A percentile compares a stretch with the other conserved stretches of the same genome.
These are phyloP conservation scores for Chlamydomonas urium DNA, from an alignment of 139 green algal species.

Conservation along the genomic window DNA sequence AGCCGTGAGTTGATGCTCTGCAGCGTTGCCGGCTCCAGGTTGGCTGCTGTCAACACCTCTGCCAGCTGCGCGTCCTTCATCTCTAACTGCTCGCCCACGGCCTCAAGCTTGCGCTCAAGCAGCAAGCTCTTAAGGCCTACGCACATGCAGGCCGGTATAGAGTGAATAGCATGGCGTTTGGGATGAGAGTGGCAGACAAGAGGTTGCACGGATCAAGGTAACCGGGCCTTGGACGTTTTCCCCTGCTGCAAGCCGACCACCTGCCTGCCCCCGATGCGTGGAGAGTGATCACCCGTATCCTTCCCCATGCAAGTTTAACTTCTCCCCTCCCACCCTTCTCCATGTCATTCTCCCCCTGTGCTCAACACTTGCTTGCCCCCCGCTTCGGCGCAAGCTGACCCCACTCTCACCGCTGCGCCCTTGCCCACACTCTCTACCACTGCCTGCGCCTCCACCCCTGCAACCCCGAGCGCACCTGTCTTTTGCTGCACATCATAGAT, in stretches of 20 bases:
- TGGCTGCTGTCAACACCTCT: slow-evolving; percentile 76
- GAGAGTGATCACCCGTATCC: too few species aligned
- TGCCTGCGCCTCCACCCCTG: too few species aligned
- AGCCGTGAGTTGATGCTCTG: slow-evolving; percentile 59
- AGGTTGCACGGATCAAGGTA: too few species aligned
- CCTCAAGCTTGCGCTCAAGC: slow-evolving; percentile 67
- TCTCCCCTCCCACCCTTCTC: too few species aligned
- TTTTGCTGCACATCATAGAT: slow-evolving; percentile 82
- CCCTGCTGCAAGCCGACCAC: background rate
- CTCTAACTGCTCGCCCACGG: slow-evolving; percentile 54
- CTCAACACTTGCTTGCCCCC: too few species aligned
- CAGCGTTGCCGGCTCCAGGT: slow-evolving; percentile 72
- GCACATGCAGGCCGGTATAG: background rate
- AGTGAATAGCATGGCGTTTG: background rate
- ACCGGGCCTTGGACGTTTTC: too few species aligned
- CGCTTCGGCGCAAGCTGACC: too few species aligned
- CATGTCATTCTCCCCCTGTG: too few species aligned
- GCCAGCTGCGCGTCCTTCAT: slow-evolving; percentile 75
- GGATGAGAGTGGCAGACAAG: too few species aligned
- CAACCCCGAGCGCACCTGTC: slow-evolving; percentile 34
- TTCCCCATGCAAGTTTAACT: too few species aligned
- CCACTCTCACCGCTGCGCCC: too few species aligned
- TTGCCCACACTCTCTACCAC: too few species aligned
- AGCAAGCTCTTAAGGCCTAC: slow-evolving; percentile 47
- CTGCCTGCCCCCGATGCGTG: background rate